Percentiles rank a stretch among this genome's conserved stretches.
phyloP scores from a whole-genome alignment of 1,139 yeast species.

The Hansenula anomala region DNA sequence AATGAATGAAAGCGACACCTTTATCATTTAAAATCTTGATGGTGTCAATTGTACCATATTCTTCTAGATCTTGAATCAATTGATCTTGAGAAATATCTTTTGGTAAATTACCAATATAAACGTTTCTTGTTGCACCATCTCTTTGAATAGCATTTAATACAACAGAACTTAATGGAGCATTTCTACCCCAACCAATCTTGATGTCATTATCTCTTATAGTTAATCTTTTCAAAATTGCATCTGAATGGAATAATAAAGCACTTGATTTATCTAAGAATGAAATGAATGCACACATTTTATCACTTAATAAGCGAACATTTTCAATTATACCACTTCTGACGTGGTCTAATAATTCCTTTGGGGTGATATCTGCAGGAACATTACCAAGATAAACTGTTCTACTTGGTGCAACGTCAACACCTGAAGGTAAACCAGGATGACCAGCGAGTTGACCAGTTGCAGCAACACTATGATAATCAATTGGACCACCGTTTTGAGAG shows the following conservation, averaged over 20 bases:
- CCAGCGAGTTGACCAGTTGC: not conserved
- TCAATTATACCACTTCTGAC: slow-evolving; percentile 92
- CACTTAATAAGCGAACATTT: slow-evolving; percentile 49
- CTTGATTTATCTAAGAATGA: slow-evolving; percentile 47
- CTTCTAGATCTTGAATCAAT: slow-evolving; percentile 58
- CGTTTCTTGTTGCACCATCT: slow-evolving; percentile 90
- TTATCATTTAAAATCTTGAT: slow-evolving; percentile 71
- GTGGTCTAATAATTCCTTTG: slow-evolving; percentile 80
- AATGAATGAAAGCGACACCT: slow-evolving; percentile 83
- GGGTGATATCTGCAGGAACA: slow-evolving; percentile 75
- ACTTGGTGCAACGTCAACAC: slow-evolving; percentile 50
- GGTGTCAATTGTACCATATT: slow-evolving; percentile 79
- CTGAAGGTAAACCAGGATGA: slow-evolving; percentile 2
- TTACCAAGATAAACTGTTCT: slow-evolving; percentile 91
- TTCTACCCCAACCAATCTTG: slow-evolving; percentile 77
- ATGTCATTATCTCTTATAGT: slow-evolving; percentile 48
- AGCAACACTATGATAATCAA: not conserved
- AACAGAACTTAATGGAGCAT: slow-evolving; percentile 60
- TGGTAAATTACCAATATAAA: slow-evolving; percentile 74
- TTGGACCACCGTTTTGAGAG: not conserved
- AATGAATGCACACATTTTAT: slow-evolving; percentile 49
- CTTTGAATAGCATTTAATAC: slow-evolving; percentile 72
- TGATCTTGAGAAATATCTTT: slow-evolving; percentile 56
- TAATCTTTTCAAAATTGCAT: slow-evolving; percentile 46
- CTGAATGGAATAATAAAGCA: slow-evolving; percentile 55